phyloP scores from a whole-genome alignment of 495 filamentous ascomycete species.

The Astrothelium macrocarpum region DNA sequence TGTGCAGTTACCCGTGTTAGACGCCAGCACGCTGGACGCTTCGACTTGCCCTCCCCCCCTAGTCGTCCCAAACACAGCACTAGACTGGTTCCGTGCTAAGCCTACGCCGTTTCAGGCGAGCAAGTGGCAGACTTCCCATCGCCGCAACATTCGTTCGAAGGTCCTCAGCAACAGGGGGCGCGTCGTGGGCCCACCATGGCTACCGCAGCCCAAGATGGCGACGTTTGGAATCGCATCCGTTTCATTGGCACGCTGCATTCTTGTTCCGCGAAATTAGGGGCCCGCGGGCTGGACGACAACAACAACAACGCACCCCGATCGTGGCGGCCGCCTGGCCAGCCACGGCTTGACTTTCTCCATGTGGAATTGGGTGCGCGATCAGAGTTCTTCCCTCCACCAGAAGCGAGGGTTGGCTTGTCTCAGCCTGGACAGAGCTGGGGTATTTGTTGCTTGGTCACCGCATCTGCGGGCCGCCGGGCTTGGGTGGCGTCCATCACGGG shows the following conservation, averaged over 20 bases:
- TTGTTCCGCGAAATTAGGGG: background rate
- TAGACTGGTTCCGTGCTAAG: background rate
- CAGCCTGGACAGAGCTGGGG: background rate
- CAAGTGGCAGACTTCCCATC: background rate
- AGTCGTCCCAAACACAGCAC: background rate
- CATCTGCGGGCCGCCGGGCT: background rate
- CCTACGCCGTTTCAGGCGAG: background rate
- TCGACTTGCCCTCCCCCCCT: background rate
- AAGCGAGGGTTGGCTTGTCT: background rate
- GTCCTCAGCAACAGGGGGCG: background rate
- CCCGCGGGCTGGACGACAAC: background rate
- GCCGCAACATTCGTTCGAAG: background rate
- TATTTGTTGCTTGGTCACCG: background rate
- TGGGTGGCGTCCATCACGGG: background rate
- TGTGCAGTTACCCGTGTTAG: slow-evolving; percentile 1
- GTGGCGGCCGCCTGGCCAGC: background rate
- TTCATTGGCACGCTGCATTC: background rate
- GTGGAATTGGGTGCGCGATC: background rate
- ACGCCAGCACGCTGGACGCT: slow-evolving; percentile 1
- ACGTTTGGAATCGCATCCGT: background rate
- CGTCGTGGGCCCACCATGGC: background rate
- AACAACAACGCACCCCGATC: background rate
- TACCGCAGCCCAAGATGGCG: background rate
- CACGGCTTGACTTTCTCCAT: background rate
- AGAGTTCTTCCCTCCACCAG: background rate